These are phyloP conservation scores for Naegleria fowleri DNA, from an alignment of 208 protist genomes.

Conservation along the genomic window DNA sequence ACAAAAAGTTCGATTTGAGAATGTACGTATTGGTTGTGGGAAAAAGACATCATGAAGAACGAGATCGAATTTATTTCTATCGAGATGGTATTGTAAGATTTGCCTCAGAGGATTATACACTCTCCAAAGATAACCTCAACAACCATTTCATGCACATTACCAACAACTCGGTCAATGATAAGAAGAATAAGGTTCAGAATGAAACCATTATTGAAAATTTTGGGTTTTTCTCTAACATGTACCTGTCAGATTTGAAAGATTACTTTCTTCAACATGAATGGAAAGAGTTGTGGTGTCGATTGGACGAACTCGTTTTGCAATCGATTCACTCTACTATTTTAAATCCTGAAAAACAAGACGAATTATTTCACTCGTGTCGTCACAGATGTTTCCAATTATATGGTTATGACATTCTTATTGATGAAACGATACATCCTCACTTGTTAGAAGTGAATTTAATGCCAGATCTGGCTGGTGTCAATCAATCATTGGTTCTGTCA, in stretches of 20 bases:
- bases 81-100: slow-evolving; percentile 15
- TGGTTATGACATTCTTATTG: slow-evolving; percentile 90
- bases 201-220: background rate
- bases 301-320: background rate
- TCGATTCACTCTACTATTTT: background rate
- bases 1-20: slow-evolving; percentile 86
- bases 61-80: background rate
- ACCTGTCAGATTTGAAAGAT: background rate
- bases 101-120: background rate
- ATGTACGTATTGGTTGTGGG: slow-evolving; percentile 79
- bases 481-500: background rate
- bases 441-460: slow-evolving; percentile 94
- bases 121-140: background rate
- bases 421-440: slow-evolving; percentile 79
- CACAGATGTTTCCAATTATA: slow-evolving; percentile 87
- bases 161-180: slow-evolving; percentile 17
- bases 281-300: background rate
- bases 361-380: background rate
- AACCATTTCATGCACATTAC: slow-evolving; percentile 26
- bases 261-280: background rate
- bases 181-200: background rate
- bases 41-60: background rate
- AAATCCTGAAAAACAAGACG: background rate
- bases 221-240: background rate
- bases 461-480: slow-evolving; percentile 42